phyloP scores from a whole-genome alignment of 805 yeast genomes.

The Suhomyces sp. region DNA sequence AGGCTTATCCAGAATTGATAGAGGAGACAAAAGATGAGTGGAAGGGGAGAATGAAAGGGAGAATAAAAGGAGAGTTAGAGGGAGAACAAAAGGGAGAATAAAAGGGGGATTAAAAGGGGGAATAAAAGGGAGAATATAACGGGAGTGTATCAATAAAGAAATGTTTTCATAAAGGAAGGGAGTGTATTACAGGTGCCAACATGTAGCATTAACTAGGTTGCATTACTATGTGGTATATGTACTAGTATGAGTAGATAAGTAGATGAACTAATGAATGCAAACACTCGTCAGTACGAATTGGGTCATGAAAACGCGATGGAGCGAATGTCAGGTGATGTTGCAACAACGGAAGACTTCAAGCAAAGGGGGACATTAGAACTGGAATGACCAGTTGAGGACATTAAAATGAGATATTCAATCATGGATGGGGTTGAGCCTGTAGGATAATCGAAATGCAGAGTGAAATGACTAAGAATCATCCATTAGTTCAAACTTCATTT shows the following conservation, averaged over 20 bases:
- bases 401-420: background rate
- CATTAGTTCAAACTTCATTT: conserved; percentile 39
- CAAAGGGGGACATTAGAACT: background rate
- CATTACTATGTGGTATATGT: no score
- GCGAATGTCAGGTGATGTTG: background rate
- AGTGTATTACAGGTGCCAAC: no score
- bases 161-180: no score
- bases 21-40: background rate
- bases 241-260: background rate
- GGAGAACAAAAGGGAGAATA: no score
- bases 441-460: background rate
- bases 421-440: background rate
- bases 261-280: background rate
- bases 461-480: conserved; percentile 8
- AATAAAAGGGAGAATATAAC: no score
- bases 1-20: background rate
- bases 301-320: background rate
- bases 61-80: no score
- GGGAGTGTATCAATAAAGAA: no score
- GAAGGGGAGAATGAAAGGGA: no score
- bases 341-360: background rate
- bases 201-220: no score
- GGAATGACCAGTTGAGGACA: background rate
- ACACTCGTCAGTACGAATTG: background rate
- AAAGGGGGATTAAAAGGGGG: no score